phyloP scores from a whole-genome alignment of 2,329 filamentous ascomycete species.

The Periconia macrospinosa region DNA sequence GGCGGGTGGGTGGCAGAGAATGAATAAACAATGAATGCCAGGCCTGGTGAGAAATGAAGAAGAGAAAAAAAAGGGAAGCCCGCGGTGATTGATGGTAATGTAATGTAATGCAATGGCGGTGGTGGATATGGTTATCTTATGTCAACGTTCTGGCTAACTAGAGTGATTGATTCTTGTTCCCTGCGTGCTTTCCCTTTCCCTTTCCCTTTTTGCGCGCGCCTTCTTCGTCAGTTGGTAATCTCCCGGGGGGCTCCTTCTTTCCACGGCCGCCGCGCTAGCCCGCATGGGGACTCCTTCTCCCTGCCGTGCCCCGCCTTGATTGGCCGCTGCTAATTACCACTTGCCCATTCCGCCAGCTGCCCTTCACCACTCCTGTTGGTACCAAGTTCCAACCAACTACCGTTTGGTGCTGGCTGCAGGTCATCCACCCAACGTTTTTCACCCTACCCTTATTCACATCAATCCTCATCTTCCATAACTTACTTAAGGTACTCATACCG shows the following conservation, averaged over 20 bases:
- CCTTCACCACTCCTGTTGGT: background rate
- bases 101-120: too few relatives aligned
- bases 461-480: background rate
- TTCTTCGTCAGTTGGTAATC: constrained; percentile 15
- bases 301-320: background rate
- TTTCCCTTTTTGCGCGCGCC: constrained; percentile 1
- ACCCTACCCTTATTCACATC: too few relatives aligned
- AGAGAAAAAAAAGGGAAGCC: background rate
- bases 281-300: background rate
- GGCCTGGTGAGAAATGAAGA: too few relatives aligned
- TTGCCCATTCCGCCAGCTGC: background rate
- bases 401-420: too few relatives aligned
- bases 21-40: background rate
- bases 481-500: background rate
- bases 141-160: too few relatives aligned
- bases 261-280: constrained; percentile 3
- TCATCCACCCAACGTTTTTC: too few relatives aligned
- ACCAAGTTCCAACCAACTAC: too few relatives aligned
- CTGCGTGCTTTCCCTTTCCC: background rate
- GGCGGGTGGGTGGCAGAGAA: too few relatives aligned
- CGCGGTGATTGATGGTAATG: too few relatives aligned
- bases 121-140: too few relatives aligned
- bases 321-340: background rate
- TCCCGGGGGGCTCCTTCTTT: constrained; percentile 7
- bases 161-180: too few relatives aligned